Conservation (phyloP, 2,329 filamentous ascomycete genomes). For the Endocalyx cinctus region DNA sequence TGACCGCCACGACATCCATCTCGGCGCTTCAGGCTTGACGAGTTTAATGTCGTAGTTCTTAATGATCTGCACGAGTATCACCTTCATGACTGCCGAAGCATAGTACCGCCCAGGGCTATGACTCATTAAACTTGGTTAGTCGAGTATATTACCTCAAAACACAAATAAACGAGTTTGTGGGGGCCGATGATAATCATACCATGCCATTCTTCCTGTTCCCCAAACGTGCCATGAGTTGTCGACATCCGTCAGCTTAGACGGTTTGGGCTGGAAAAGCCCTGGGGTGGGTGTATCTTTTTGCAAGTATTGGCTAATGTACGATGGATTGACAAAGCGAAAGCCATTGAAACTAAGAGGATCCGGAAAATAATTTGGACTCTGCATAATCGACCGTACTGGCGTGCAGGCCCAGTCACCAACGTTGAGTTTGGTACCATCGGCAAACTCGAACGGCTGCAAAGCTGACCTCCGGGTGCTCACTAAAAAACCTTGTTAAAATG, state of each 20-base stretch:
- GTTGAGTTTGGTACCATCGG: conserved; percentile 6
- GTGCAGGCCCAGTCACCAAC: conserved; percentile 12
- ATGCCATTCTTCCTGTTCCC: conserved; percentile 12
- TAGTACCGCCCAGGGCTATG: conserved; percentile 10
- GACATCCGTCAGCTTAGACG: conserved; percentile 7
- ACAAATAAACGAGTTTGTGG: neutral
- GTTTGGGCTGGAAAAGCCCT: conserved; percentile 8
- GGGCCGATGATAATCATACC: conserved; percentile 2
- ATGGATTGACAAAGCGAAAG: conserved; percentile 7
- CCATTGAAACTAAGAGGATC: conserved; percentile 3
- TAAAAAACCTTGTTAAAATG: neutral
- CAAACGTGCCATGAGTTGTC: conserved; percentile 6
- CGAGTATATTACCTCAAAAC: too few species aligned
- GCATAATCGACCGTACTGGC: conserved; percentile 6
- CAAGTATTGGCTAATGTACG: too few species aligned
- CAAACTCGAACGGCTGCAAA: conserved; percentile 5
- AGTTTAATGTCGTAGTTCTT: conserved; percentile 10
- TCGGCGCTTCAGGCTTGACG: neutral
- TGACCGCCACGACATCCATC: conserved; percentile 10
- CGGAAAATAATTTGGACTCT: neutral
- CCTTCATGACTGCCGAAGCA: conserved; percentile 10
- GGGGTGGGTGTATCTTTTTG: too few species aligned
- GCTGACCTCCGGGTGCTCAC: conserved; percentile 10
- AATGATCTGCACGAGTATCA: conserved; percentile 10
- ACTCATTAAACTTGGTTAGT: too few species aligned